Percentiles rank a stretch among this genome's conserved stretches.
These are phyloP conservation scores for Pseudozyma flocculosa DNA, from an alignment of 1,284 basidiomycete genomes.

Conservation along the genomic window DNA sequence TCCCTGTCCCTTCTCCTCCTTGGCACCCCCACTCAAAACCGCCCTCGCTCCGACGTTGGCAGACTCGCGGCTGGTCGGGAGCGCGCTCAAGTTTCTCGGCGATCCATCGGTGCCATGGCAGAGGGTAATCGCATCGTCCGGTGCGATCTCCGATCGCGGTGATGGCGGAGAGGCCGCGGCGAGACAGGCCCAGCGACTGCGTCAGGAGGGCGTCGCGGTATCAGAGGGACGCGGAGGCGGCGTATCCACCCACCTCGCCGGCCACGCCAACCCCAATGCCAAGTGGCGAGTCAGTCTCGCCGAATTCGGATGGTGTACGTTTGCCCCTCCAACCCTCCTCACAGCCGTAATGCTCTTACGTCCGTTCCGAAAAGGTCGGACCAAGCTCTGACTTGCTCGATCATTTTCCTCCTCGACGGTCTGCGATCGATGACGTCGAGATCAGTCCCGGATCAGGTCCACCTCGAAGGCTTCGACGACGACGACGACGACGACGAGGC, in stretches of 20 bases:
- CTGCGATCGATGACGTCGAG: too few relatives aligned
- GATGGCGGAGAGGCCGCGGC: slow-evolving; percentile 49
- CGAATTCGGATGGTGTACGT: slow-evolving; percentile 36
- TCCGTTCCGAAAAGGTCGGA: too few relatives aligned
- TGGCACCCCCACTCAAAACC: background rate
- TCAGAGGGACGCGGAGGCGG: slow-evolving; percentile 26
- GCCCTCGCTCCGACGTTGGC: background rate
- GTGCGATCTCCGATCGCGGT: slow-evolving; percentile 52
- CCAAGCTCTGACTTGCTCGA: too few relatives aligned
- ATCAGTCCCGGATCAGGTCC: slow-evolving; percentile 20
- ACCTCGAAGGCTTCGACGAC: slow-evolving; percentile 23
- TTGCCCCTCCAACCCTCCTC: background rate
- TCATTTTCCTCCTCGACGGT: too few relatives aligned
- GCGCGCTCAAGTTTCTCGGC: slow-evolving; percentile 49
- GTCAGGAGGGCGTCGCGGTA: slow-evolving; percentile 39
- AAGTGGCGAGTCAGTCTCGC: slow-evolving; percentile 25
- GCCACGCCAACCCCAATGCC: slow-evolving; percentile 30
- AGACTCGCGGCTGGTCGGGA: slow-evolving; percentile 51
- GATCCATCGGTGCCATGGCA: slow-evolving; percentile 47
- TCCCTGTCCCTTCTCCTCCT: too few relatives aligned
- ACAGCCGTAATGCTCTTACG: too few relatives aligned
- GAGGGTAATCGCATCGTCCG: slow-evolving; percentile 47
- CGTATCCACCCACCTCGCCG: slow-evolving; percentile 30
- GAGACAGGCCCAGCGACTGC: slow-evolving; percentile 42
- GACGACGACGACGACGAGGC: background rate